Percentiles rank a stretch among this genome's conserved stretches.
Conservation (phyloP, 2,329 filamentous ascomycete species). For the Penicillium sumatraense region DNA sequence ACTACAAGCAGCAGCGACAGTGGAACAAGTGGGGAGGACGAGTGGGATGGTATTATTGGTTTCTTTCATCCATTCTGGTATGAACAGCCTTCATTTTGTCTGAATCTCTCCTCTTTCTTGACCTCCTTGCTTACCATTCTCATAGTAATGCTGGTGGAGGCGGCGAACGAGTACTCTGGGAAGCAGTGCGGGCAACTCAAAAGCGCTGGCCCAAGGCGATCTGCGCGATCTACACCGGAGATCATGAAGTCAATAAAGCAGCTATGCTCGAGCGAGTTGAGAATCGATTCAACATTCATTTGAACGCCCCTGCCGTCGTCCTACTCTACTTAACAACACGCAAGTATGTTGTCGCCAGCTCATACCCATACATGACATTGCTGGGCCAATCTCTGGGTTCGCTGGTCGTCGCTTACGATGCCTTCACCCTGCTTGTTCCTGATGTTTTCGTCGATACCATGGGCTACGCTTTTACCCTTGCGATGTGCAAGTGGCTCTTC, state of each 20-base stretch:
- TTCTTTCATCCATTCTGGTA: slow-evolving; percentile 99
- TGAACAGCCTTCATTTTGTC: slow-evolving; percentile 26
- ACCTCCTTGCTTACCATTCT: slow-evolving; percentile 18
- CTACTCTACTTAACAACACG: slow-evolving; percentile 92
- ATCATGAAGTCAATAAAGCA: slow-evolving; percentile 83
- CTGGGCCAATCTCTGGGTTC: slow-evolving; percentile 93
- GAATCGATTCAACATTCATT: slow-evolving; percentile 88
- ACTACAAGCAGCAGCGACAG: slow-evolving; percentile 51
- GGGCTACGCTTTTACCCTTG: slow-evolving; percentile 92
- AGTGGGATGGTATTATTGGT: slow-evolving; percentile 85
- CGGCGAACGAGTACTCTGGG: slow-evolving; percentile 95
- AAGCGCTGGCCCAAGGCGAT: slow-evolving; percentile 84
- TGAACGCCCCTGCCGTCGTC: slow-evolving; percentile 79
- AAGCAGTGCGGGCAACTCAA: slow-evolving; percentile 89
- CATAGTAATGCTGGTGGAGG: slow-evolving; percentile 90
- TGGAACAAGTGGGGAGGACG: slow-evolving; percentile 52
- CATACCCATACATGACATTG: slow-evolving; percentile 90
- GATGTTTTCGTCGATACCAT: slow-evolving; percentile 97
- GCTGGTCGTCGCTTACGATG: slow-evolving; percentile 84
- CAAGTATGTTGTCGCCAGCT: slow-evolving; percentile 81
- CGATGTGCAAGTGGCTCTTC: slow-evolving; percentile 81
- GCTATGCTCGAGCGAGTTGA: slow-evolving; percentile 78
- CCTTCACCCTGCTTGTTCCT: slow-evolving; percentile 86
- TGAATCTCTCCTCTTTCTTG: background rate
- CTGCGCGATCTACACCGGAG: slow-evolving; percentile 93